Evolutionary conservation across 139 green algal species (phyloP).

Genomic region (Haematococcus sp.): DNA sequence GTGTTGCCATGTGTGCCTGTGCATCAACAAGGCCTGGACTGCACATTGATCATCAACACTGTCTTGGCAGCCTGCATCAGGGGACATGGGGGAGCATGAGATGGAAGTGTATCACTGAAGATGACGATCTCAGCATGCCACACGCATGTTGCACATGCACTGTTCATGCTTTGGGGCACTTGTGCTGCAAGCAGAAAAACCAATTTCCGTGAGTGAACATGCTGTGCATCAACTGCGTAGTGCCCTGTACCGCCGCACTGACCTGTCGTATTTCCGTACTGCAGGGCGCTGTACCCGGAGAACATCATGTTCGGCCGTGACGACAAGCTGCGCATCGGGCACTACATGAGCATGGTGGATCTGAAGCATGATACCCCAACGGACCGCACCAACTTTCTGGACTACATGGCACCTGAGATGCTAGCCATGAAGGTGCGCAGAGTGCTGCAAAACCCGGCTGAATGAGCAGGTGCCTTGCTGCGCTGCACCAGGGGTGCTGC

Average conservation of each 20-base stretch:
- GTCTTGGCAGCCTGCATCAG: no score
- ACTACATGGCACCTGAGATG: constrained; percentile 62
- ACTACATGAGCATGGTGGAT: constrained; percentile 32
- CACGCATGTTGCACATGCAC: no score
- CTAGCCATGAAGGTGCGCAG: constrained; percentile 19
- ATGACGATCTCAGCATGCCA: no score
- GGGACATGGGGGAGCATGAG: no score
- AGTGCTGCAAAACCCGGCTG: no score
- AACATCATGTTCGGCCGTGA: constrained; percentile 43
- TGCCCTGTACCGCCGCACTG: not conserved
- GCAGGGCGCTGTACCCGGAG: constrained; percentile 41
- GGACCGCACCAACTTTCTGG: constrained; percentile 36
- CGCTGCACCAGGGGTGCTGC: no score
- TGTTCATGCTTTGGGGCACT: no score
- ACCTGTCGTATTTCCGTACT: not conserved
- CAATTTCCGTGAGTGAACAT: no score
- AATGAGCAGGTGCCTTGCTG: no score
- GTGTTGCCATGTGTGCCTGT: not conserved
- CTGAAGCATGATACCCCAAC: constrained; percentile 25
- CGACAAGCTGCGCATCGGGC: constrained; percentile 35
- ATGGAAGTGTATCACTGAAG: no score
- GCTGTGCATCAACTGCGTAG: no score
- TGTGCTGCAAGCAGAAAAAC: no score
- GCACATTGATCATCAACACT: not conserved
- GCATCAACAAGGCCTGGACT: not conserved